Conservation (phyloP, 345 rosid species). For the Euclidium syriacum region DNA sequence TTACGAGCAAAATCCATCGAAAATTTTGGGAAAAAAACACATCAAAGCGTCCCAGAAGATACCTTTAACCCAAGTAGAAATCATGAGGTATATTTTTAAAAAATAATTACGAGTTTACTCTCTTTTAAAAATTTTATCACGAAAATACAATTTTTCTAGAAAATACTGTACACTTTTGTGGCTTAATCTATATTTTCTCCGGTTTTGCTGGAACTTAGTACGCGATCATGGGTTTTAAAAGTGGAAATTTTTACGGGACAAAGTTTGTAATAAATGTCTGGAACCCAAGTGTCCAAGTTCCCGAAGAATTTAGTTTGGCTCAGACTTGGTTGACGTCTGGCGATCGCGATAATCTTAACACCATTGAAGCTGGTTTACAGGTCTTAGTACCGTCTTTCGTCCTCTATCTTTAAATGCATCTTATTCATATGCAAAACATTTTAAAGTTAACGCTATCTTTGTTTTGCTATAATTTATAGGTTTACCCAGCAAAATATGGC, state of each 20-base stretch:
- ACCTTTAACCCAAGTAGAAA: conserved; percentile 15
- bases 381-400: conserved; percentile 12
- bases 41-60: conserved; percentile 32
- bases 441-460: neutral
- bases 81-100: conserved; percentile 18
- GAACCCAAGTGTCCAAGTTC: conserved; percentile 46
- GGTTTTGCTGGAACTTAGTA: conserved; percentile 24
- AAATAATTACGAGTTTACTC: neutral
- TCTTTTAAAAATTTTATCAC: too few relatives aligned
- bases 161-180: neutral
- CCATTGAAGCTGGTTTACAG: conserved; percentile 72
- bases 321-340: conserved; percentile 52
- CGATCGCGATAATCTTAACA: conserved; percentile 38
- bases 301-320: conserved; percentile 50
- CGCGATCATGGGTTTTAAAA: conserved; percentile 38
- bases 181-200: neutral
- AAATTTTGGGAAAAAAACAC: conserved; percentile 42
- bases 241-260: conserved; percentile 46
- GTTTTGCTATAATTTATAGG: conserved; percentile 30
- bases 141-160: too few relatives aligned
- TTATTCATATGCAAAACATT: neutral
- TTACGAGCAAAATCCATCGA: conserved; percentile 37
- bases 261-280: conserved; percentile 44
- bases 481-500: conserved; percentile 41
- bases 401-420: neutral